Percentiles rank a stretch among this genome's conserved stretches.
Evolutionary conservation across 371 early-diverging fungal genomes (phyloP).

Genomic region (Quaeritorhiza haematococci): DNA sequence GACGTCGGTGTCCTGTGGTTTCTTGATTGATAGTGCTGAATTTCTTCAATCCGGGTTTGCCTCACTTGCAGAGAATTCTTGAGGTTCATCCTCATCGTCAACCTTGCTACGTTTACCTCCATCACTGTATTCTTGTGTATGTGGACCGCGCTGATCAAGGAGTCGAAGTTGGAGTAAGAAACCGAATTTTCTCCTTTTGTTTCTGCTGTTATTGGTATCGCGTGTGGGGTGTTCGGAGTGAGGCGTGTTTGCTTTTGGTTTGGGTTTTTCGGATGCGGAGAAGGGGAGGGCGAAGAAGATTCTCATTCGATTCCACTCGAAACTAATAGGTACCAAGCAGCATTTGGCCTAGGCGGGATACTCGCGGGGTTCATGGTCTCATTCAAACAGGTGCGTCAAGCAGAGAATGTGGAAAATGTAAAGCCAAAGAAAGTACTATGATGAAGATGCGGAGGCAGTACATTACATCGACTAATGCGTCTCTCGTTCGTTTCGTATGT

Average conservation of each 20-base stretch:
- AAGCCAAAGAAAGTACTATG: too few species aligned
- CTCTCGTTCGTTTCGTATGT: slow-evolving; percentile 13
- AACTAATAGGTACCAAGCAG: slow-evolving; percentile 11
- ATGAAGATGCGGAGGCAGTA: too few species aligned
- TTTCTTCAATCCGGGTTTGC: too few species aligned
- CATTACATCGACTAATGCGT: too few species aligned
- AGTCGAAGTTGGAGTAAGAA: neutral
- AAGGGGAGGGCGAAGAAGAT: neutral
- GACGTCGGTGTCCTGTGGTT: too few species aligned
- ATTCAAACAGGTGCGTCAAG: slow-evolving; percentile 68
- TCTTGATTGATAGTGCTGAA: too few species aligned
- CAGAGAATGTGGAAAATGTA: too few species aligned
- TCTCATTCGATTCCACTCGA: neutral
- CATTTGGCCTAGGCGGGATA: slow-evolving; percentile 66
- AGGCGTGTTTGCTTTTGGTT: neutral
- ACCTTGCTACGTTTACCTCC: slow-evolving; percentile 47
- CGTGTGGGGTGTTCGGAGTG: neutral
- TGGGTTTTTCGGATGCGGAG: slow-evolving; percentile 9
- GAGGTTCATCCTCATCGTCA: slow-evolving; percentile 57
- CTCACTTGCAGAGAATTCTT: slow-evolving; percentile 61
- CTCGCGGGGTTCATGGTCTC: slow-evolving; percentile 67
- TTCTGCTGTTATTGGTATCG: neutral
- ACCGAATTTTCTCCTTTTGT: neutral
- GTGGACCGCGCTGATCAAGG: slow-evolving; percentile 11
- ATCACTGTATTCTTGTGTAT: too few species aligned